A percentile compares a stretch with the other conserved stretches of the same genome.
These are phyloP conservation scores for Heliamphora pulchella DNA, from an alignment of 179 eudicot species.

Conservation along the genomic window DNA sequence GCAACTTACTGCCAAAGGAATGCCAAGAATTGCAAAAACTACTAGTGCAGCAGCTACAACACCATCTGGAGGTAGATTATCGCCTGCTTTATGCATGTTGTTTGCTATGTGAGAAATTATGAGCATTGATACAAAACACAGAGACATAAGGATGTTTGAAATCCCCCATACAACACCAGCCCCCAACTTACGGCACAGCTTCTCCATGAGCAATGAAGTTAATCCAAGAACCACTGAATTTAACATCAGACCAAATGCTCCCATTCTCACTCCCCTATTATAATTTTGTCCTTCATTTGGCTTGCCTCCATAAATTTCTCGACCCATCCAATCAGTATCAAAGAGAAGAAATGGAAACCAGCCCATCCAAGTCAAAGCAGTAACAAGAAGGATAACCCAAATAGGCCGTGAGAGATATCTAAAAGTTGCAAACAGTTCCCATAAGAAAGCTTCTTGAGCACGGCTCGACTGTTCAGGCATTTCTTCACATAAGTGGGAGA, in stretches of 20 bases:
- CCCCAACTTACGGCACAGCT: conserved; percentile 75
- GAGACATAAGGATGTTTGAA: conserved; percentile 74
- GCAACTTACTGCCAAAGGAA: conserved; percentile 88
- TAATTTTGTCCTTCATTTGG: conserved; percentile 73
- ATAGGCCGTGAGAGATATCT: conserved; percentile 62
- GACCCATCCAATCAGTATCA: conserved; percentile 99
- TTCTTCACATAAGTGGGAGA: conserved; percentile 27
- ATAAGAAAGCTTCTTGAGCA: conserved; percentile 83
- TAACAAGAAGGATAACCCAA: conserved; percentile 76
- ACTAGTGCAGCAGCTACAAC: conserved; percentile 67
- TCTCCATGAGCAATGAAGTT: conserved; percentile 87
- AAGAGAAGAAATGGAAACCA: conserved; percentile 96
- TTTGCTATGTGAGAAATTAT: conserved; percentile 46
- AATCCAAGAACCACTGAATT: conserved; percentile 78
- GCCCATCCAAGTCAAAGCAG: conserved; percentile 89
- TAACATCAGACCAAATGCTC: conserved; percentile 88
- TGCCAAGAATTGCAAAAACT: conserved; percentile 77
- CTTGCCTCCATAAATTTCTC: conserved; percentile 86
- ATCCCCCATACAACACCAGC: conserved; percentile 93
- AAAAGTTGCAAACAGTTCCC: conserved; percentile 91
- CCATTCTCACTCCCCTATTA: conserved; percentile 80
- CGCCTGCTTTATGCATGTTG: conserved; percentile 31
- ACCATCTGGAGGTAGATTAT: conserved; percentile 55
- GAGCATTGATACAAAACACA: conserved; percentile 83
- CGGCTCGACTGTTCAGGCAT: conserved; percentile 35